Evolutionary conservation across 257 asterid species (phyloP), one percentile per base, ranked within the genome.

Genomic region (Gynochthodes officinalis): DNA sequence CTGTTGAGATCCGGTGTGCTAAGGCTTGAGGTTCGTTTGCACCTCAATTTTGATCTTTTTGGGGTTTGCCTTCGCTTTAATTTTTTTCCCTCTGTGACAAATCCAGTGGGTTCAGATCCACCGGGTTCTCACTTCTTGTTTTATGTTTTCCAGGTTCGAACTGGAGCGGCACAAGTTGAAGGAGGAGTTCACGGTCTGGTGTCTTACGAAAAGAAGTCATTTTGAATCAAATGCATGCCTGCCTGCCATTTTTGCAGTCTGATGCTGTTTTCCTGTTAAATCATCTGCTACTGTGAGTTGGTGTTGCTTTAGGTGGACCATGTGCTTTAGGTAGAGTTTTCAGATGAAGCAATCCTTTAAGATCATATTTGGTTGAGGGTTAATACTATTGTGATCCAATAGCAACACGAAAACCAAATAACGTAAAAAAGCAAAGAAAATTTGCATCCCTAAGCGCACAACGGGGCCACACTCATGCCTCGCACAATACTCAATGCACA

Each of bases 131-230:
- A 39, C 33, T 9, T 64, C 18, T 2, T 19, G 30, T 64, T 23
- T 37, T 18, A 6, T 30, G 16, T 25, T 21, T 39, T 23, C 23
- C 82, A 81, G 91, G 96, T 88, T 37, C 84, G 90, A 60, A 90
- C 93, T 76, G 95, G 95, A 73, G 93, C 91, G 50, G 93, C 90
- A 5, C 94, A 89, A 72, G 88, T 76, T 53, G 97, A 90, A 83
- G 97, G 93, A 18, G 97, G 96, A 55, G 76, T 86, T 62, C 88
- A 87, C 50, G 93, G 93, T 13, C 77, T 89, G 74, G 84, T 89
- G 32, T 82, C 87, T 14, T 87, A 84, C 43, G 92, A 86, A 62
- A 90, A 89, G 86, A 90, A 80, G 42, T 81, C 89, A 65, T 86
- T 84, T 62, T 86, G 53, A 83, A 74, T 60, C 77, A 27, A 16